A percentile compares a stretch with the other conserved stretches of the same genome.
Conservation (phyloP, 371 early-diverging fungal genomes). For the Mortierella sp. region DNA sequence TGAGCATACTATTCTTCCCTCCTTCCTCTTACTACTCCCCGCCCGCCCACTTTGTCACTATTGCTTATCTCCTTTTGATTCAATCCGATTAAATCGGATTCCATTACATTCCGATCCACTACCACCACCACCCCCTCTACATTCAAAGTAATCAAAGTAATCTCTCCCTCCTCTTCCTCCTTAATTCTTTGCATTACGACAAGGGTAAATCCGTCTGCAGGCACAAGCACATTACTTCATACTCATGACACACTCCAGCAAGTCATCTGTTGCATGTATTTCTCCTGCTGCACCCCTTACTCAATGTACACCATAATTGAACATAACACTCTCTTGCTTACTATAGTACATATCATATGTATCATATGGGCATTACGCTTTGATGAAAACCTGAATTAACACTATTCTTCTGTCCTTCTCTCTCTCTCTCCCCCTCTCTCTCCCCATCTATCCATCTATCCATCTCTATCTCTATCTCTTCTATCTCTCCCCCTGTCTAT, state of each 20-base stretch:
- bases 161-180: not conserved
- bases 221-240: not conserved
- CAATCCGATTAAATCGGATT: not conserved
- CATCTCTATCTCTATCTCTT: slow-evolving; percentile 3
- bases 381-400: not conserved
- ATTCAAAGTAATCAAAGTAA: not conserved
- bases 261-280: slow-evolving; percentile 1
- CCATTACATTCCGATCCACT: not conserved
- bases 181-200: not conserved
- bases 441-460: not conserved
- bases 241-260: not conserved
- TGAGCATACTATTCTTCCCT: not conserved
- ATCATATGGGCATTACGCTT: not conserved
- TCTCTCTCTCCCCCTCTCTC: slow-evolving; percentile 3
- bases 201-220: not conserved
- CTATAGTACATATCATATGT: not conserved
- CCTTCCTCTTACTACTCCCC: not conserved
- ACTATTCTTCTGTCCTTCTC: not conserved
- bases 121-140: not conserved
- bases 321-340: not conserved
- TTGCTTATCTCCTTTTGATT: slow-evolving; percentile 2
- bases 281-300: slow-evolving; percentile 5
- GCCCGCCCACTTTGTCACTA: not conserved
- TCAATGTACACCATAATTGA: not conserved
- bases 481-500: not conserved